Evolutionary conservation across 306 rosid species (phyloP).

Genomic region (Casuarina cunninghamiana): DNA sequence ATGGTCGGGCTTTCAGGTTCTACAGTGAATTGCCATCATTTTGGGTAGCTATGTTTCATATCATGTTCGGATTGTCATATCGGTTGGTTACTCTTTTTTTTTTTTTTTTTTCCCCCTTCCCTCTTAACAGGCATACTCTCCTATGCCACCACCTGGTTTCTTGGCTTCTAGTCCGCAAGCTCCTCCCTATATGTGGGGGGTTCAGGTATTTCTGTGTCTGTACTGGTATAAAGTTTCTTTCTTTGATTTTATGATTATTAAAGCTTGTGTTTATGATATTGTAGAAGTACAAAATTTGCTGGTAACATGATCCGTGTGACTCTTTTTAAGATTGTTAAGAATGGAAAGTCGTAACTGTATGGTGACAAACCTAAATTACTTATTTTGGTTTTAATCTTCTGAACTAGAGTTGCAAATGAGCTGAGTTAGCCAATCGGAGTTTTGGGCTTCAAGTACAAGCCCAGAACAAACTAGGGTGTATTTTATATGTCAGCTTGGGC

Average conservation of each 20-base stretch:
- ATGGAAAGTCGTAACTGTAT: neutral
- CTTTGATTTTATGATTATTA: neutral
- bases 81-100: slow-evolving; percentile 9
- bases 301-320: neutral
- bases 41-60: slow-evolving; percentile 23
- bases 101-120: too few relatives aligned
- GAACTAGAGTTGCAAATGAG: neutral
- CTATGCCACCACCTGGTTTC: slow-evolving; percentile 90
- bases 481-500: neutral
- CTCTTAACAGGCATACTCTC: slow-evolving; percentile 77
- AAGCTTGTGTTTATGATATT: slow-evolving; percentile 9
- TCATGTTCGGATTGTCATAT: slow-evolving; percentile 34
- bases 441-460: neutral
- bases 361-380: neutral
- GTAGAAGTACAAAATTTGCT: neutral
- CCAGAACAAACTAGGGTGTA: neutral
- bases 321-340: neutral
- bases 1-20: slow-evolving; percentile 96
- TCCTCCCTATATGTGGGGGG: slow-evolving; percentile 99
- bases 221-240: neutral
- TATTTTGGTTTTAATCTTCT: neutral
- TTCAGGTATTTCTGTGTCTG: slow-evolving; percentile 60
- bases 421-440: neutral
- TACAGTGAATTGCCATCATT: slow-evolving; percentile 21
- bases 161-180: slow-evolving; percentile 94